Conservation (phyloP, 495 filamentous ascomycete species). For the Penicillium simplicissimum region DNA sequence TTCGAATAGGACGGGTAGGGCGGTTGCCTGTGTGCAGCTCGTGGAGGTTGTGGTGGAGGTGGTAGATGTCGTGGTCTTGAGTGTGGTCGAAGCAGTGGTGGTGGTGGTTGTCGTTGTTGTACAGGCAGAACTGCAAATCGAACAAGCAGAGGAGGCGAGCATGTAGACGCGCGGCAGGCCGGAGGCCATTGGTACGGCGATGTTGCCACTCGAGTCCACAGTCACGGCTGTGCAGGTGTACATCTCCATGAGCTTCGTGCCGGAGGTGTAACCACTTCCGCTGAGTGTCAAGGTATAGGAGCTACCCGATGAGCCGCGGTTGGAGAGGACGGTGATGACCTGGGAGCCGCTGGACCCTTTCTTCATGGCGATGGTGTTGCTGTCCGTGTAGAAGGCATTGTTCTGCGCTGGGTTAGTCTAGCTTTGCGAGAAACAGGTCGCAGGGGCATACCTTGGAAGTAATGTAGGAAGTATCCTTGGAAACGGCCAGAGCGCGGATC, state of each 20-base stretch:
- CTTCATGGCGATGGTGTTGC: slow-evolving; percentile 56
- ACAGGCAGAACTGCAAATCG: slow-evolving; percentile 17
- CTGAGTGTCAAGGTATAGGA: slow-evolving; percentile 46
- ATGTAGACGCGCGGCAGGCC: slow-evolving; percentile 30
- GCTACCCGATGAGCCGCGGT: slow-evolving; percentile 49
- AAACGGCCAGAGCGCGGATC: slow-evolving; percentile 58
- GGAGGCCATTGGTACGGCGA: slow-evolving; percentile 29
- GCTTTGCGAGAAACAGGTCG: neutral
- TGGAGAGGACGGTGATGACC: slow-evolving; percentile 58
- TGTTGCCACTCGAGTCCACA: slow-evolving; percentile 29
- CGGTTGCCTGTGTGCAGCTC: slow-evolving; percentile 37
- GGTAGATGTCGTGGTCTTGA: slow-evolving; percentile 23
- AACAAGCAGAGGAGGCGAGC: slow-evolving; percentile 23
- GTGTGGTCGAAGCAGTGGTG: slow-evolving; percentile 16
- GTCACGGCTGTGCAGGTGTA: slow-evolving; percentile 31
- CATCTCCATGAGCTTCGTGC: slow-evolving; percentile 25
- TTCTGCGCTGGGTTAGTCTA: slow-evolving; percentile 16
- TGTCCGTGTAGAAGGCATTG: slow-evolving; percentile 52
- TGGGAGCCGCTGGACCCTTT: slow-evolving; percentile 57
- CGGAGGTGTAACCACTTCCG: slow-evolving; percentile 32
- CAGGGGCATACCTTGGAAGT: slow-evolving; percentile 37
- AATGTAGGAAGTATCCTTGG: slow-evolving; percentile 47
- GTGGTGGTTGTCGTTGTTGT: slow-evolving; percentile 9
- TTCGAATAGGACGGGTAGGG: slow-evolving; percentile 57
- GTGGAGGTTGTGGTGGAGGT: slow-evolving; percentile 3